Evolutionary conservation across 1,284 basidiomycete species (phyloP), one percentile per base, ranked within the genome.

Genomic region (Sutorius eximius): DNA sequence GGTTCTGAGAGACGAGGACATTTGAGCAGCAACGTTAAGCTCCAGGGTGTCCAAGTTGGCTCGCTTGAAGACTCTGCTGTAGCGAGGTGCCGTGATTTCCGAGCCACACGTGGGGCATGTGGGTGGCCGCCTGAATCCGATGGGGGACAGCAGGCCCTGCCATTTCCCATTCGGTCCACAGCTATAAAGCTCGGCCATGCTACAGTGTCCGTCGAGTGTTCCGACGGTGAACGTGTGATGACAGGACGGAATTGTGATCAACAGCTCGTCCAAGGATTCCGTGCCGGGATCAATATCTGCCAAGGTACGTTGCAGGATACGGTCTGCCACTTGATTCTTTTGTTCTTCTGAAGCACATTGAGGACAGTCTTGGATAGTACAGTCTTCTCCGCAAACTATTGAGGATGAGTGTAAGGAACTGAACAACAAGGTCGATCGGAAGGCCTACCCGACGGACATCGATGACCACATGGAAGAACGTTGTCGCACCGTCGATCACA

Each of bases 221-320:
- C 87, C 86, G 6, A 88, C 81, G 0, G 88, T 89, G 66, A 90
- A 90, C 1, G 79, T 70, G 62, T 91, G 88, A 0, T 78, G 61
- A 61, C 88, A 91, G 16, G 71, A 72, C 0, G 77, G 74, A 24
- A 88, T 73, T 0, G 83, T 87, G 60, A 91, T 85, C 22, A 86
- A 63, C 6, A 82, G 70, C 41, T 84, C 79, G 58, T 82, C 78
- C 44, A 82, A 51, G 2, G 73, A 70, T 3, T 70, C 75, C 9
- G 63, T 57, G n/a, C 75, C 71, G 0, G 71, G 66, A 8, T 78
- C 69, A 18, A 87, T 63, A 0, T 89, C 85, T 3, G 59, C 71
- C 8, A 89, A 64, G 0, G 75, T 75, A 13, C 78, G 73, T 37
- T 78, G 73, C 70, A 87, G 65, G 56, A 89, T 70, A 34, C 86